Conservation (phyloP, 805 yeast species). For the Kurtzmaniella fragi region DNA sequence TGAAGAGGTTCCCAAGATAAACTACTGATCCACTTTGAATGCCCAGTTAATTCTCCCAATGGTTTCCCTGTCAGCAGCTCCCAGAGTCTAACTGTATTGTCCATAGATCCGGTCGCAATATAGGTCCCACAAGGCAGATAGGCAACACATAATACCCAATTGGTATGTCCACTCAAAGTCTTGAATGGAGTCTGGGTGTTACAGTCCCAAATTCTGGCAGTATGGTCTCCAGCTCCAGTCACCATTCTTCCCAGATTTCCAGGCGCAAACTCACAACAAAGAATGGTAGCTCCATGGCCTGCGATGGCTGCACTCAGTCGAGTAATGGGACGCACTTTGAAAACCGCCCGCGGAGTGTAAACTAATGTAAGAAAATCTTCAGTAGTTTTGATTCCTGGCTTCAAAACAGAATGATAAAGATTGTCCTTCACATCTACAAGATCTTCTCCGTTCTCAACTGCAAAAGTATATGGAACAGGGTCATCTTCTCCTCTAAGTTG, state of each 20-base stretch:
- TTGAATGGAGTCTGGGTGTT: constrained; percentile 86
- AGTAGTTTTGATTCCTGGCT: constrained; percentile 82
- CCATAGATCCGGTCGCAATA: constrained; percentile 96
- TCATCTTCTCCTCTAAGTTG: constrained; percentile 75
- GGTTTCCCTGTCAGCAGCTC: constrained; percentile 69
- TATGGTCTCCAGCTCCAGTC: constrained; percentile 94
- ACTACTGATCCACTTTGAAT: constrained; percentile 83
- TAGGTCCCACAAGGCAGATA: constrained; percentile 91
- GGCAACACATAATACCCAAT: constrained; percentile 89
- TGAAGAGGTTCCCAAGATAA: constrained; percentile 94
- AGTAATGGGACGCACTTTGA: constrained; percentile 87
- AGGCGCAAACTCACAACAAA: constrained; percentile 93
- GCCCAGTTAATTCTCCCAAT: constrained; percentile 77
- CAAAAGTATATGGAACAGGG: constrained; percentile 85
- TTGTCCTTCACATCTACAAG: constrained; percentile 71
- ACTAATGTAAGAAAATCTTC: constrained; percentile 90
- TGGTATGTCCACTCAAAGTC: constrained; percentile 77
- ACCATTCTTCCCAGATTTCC: constrained; percentile 78
- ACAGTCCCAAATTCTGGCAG: constrained; percentile 97
- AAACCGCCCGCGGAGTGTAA: constrained; percentile 91
- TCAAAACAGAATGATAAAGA: constrained; percentile 72
- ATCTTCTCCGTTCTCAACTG: constrained; percentile 46
- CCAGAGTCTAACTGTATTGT: constrained; percentile 84
- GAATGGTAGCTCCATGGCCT: constrained; percentile 92
- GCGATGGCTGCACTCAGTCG: constrained; percentile 88